phyloP scores from a whole-genome alignment of 2,329 filamentous ascomycete genomes.

The Pseudocercospora vitis region DNA sequence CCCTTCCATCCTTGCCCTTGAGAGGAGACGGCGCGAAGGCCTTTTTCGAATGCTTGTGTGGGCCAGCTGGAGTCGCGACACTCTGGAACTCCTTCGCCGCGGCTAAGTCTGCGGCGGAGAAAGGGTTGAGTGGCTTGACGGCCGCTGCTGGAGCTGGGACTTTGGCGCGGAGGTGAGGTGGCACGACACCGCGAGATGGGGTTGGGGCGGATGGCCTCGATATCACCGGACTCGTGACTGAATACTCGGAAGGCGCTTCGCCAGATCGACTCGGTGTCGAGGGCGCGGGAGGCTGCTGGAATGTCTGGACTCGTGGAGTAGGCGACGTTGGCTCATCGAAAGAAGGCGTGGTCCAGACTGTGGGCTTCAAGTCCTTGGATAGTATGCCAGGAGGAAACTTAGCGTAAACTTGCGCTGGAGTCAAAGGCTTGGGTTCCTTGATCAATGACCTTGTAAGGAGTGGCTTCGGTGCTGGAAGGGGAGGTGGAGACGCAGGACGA shows the following conservation, averaged over 20 bases:
- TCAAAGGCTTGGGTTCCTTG: background rate
- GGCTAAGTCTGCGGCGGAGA: background rate
- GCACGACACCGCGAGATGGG: no score
- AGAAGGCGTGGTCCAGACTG: background rate
- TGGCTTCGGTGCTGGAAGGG: background rate
- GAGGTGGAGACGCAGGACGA: background rate
- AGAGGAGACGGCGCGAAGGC: no score
- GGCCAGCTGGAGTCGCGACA: background rate
- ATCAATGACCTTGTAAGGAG: background rate
- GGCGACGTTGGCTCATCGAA: background rate
- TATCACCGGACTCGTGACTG: no score
- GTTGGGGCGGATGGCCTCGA: no score
- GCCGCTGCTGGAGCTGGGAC: background rate
- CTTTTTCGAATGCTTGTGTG: no score
- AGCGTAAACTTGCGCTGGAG: background rate
- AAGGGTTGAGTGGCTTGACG: background rate
- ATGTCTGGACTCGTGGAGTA: background rate
- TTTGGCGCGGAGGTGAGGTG: background rate
- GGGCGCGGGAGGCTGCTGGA: background rate
- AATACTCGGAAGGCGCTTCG: no score
- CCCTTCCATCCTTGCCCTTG: no score
- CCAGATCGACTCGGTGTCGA: no score
- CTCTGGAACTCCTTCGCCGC: background rate
- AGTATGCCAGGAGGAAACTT: background rate
- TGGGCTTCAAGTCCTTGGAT: background rate